phyloP scores from a whole-genome alignment of 2,329 filamentous ascomycete genomes.

The Cercospora zeae-maydis region DNA sequence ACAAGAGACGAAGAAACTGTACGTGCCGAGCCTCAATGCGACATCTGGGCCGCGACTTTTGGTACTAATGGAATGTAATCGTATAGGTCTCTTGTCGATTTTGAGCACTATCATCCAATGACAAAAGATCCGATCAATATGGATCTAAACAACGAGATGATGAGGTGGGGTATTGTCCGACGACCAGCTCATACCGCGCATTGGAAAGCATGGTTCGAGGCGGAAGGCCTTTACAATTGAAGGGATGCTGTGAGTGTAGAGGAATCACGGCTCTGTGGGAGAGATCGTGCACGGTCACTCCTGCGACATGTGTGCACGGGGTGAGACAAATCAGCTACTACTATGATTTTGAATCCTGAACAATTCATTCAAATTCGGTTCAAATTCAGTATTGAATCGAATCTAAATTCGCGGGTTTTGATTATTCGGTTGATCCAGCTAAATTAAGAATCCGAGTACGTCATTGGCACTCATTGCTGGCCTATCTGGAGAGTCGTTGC shows the following conservation, averaged over 20 bases:
- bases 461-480: too few species aligned
- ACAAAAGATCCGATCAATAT: constrained; percentile 30
- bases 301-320: background rate
- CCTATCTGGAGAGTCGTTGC: too few species aligned
- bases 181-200: constrained; percentile 25
- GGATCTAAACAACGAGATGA: constrained; percentile 27
- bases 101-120: constrained; percentile 30
- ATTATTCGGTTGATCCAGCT: too few species aligned
- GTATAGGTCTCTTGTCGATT: constrained; percentile 32
- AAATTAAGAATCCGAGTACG: too few species aligned
- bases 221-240: constrained; percentile 12
- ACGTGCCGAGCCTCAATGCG: background rate
- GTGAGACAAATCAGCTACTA: background rate
- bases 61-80: background rate
- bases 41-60: background rate
- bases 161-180: constrained; percentile 31
- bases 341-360: too few species aligned
- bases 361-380: too few species aligned
- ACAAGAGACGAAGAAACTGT: constrained; percentile 18
- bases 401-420: too few species aligned
- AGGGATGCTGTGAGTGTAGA: background rate
- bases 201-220: constrained; percentile 22
- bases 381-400: too few species aligned
- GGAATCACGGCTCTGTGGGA: background rate
- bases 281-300: background rate